Percentiles rank a stretch among this genome's conserved stretches.
Conservation (phyloP, 2,329 filamentous ascomycete genomes). For the Cordyceps cateniannulata region DNA sequence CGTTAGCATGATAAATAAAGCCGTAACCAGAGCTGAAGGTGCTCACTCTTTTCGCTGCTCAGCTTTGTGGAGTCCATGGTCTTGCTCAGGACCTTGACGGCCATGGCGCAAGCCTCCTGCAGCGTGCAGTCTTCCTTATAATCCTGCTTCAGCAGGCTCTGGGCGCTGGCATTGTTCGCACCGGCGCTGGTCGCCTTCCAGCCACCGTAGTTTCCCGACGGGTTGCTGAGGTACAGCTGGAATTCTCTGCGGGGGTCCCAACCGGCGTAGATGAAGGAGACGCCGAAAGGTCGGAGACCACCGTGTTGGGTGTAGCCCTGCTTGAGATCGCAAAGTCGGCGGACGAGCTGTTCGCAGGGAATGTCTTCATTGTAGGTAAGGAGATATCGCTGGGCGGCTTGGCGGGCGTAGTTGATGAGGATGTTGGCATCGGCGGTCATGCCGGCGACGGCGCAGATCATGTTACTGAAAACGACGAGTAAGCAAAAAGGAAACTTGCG, state of each 20-base stretch:
- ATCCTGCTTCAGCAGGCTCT: slow-evolving; percentile 96
- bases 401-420: slow-evolving; percentile 98
- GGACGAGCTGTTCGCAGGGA: slow-evolving; percentile 96
- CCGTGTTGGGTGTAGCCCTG: slow-evolving; percentile 99
- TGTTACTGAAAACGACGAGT: slow-evolving; percentile 61
- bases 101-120: slow-evolving; percentile 93
- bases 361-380: slow-evolving; percentile 99
- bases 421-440: slow-evolving; percentile 99
- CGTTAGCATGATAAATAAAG: slow-evolving; percentile 10
- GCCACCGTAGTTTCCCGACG: slow-evolving; percentile 95
- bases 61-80: slow-evolving; percentile 99
- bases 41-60: slow-evolving; percentile 95
- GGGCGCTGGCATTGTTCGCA: slow-evolving; percentile 95
- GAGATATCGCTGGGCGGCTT: slow-evolving; percentile 94
- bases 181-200: slow-evolving; percentile 99
- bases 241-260: slow-evolving; percentile 96
- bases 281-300: slow-evolving; percentile 94
- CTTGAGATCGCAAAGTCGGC: slow-evolving; percentile 93
- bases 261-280: slow-evolving; percentile 98
- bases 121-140: slow-evolving; percentile 98
- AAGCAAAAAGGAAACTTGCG: background rate
- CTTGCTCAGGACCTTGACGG: slow-evolving; percentile 98
- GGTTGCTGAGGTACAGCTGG: slow-evolving; percentile 98
- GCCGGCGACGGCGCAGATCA: slow-evolving; percentile 98
- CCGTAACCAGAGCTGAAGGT: background rate